These are phyloP conservation scores for Gymnopilus dilepis DNA, from an alignment of 768 basidiomycete species.

Conservation along the genomic window DNA sequence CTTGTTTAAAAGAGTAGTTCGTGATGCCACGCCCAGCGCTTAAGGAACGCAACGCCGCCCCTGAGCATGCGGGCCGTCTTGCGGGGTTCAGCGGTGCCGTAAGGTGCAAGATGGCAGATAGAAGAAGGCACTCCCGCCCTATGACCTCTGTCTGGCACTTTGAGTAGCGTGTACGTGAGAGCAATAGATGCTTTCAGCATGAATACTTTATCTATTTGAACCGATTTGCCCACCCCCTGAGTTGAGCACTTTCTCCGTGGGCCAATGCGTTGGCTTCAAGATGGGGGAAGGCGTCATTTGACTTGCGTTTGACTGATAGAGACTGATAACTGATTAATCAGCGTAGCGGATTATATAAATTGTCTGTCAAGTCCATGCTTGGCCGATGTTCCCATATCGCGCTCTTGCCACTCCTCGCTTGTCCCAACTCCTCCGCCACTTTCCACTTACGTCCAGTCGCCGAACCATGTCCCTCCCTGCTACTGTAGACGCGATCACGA, in stretches of 20 bases:
- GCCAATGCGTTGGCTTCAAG: conserved; percentile 6
- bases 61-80: conserved; percentile 1
- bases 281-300: conserved; percentile 16
- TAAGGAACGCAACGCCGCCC: conserved; percentile 1
- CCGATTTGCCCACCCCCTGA: conserved; percentile 1
- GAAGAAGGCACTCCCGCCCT: conserved; percentile 5
- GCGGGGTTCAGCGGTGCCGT: neutral
- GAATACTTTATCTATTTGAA: conserved; percentile 5
- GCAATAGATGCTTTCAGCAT: neutral
- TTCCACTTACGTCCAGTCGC: conserved; percentile 28
- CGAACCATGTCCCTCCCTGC: conserved; percentile 57
- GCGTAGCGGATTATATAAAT: conserved; percentile 6
- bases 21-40: conserved; percentile 8
- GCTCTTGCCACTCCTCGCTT: conserved; percentile 13
- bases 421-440: conserved; percentile 31
- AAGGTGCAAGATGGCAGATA: neutral
- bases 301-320: neutral
- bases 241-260: conserved; percentile 5
- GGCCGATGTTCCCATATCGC: conserved; percentile 19
- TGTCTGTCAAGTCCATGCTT: conserved; percentile 7
- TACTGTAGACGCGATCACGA: conserved; percentile 73
- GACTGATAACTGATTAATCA: conserved; percentile 21
- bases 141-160: conserved; percentile 6
- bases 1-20: neutral
- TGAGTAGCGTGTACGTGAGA: conserved; percentile 4